Evolutionary conservation across 2,329 filamentous ascomycete species (phyloP), one percentile per base, ranked within the genome.

Genomic region (Ustilaginoidea virens): DNA sequence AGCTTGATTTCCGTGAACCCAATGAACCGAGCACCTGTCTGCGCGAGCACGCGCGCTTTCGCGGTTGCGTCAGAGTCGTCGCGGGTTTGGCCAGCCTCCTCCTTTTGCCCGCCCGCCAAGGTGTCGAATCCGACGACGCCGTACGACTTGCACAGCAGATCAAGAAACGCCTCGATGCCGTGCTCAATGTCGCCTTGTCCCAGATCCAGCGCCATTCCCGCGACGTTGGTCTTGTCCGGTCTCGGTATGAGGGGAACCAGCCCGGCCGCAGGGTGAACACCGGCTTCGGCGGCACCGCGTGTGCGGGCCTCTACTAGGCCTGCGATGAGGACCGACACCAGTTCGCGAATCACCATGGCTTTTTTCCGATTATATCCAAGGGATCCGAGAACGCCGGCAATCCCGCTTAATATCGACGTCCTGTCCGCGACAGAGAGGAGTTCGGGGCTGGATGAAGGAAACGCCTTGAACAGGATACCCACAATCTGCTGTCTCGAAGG

Each of bases 281-380:
- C 90, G 44, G 90, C 81, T 47, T 96, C 90, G n/a, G 90, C 86
- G 23, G 90, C 90, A 18, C 87, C 87, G 27, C 87, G 69, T 26
- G 92, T 94, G 22, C 90, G 71, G 11, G 90, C 90, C 52, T 94
- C 83, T 4, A 93, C 77, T 7, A 98, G 63, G 3, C 81, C 85
- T 19, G 76, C 77, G 29, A 92, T 81, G 23, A 96, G 63, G 11
- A 85, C 74, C 4, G 75, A 77, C 7, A 98, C 67, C 28, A 96
- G 65, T 45, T 94, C 85, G 41, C 81, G 76, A 42, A 93, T 67
- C 1, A 94, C 73, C 56, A 96, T 79, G 4, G 81, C 85, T 52
- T 92, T 92, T 55, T 94, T 96, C 33, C 90, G 70, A 34, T 85
- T 73, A 35, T 87, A 69, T 1, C 81, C 82, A 6, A 98, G 55